A percentile compares a stretch with the other conserved stretches of the same genome.
Conservation (phyloP, 2,329 filamentous ascomycete species). For the Sphaerulina musiva region DNA sequence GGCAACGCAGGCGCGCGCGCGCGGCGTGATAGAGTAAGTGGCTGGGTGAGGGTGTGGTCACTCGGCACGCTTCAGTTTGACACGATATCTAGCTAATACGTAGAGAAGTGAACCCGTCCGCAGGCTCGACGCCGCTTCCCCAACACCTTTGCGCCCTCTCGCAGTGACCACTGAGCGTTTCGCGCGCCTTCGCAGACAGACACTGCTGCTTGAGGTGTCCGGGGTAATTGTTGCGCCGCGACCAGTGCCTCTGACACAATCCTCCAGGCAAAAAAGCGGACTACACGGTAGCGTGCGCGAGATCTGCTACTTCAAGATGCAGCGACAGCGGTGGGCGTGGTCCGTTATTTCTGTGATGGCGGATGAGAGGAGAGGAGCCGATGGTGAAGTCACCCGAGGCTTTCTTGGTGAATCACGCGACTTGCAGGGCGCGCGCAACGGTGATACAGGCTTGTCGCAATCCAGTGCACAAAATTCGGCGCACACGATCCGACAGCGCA, state of each 20-base stretch:
- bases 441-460: neutral
- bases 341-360: neutral
- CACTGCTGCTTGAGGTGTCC: neutral
- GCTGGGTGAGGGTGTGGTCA: neutral
- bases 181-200: neutral
- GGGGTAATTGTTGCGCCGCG: neutral
- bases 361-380: no score
- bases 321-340: neutral
- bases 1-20: conserved; percentile 2
- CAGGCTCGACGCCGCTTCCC: neutral
- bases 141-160: neutral
- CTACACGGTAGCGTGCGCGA: neutral
- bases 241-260: neutral
- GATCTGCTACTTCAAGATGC: neutral
- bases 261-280: neutral
- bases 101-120: neutral
- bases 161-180: neutral
- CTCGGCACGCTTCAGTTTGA: neutral
- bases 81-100: neutral
- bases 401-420: neutral
- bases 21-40: neutral
- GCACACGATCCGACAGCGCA: neutral
- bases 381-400: neutral
- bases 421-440: neutral
- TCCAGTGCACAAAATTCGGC: neutral